Conservation (phyloP, 441 rosid genomes). For the Hura crepitans region DNA sequence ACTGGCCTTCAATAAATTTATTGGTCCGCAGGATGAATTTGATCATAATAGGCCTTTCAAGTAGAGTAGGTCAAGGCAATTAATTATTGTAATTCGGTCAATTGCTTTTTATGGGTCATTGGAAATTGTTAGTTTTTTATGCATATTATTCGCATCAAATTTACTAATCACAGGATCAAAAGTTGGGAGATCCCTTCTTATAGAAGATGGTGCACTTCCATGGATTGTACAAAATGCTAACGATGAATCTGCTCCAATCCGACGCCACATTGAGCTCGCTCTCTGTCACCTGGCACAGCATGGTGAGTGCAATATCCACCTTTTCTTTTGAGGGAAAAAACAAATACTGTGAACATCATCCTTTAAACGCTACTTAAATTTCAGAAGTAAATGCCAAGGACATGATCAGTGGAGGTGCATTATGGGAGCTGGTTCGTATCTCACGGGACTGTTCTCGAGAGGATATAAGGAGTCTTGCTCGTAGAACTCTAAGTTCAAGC, state of each 20-base stretch:
- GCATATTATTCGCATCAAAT: neutral
- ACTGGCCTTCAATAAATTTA: neutral
- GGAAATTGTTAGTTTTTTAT: neutral
- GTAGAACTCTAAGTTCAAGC: conserved; percentile 66
- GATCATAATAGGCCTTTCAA: neutral
- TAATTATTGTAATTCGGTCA: neutral
- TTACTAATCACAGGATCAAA: conserved; percentile 47
- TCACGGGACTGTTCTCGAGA: conserved; percentile 90
- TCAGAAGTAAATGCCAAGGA: conserved; percentile 92
- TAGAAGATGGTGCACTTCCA: conserved; percentile 89
- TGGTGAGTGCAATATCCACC: conserved; percentile 42
- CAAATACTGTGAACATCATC: no score
- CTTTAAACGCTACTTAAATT: conserved; percentile 19
- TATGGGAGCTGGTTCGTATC: conserved; percentile 95
- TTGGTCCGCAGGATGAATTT: neutral
- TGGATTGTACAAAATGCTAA: conserved; percentile 97
- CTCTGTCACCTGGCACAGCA: conserved; percentile 96
- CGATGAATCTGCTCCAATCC: conserved; percentile 78
- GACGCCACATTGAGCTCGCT: conserved; percentile 98
- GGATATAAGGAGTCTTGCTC: conserved; percentile 84
- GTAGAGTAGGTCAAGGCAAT: neutral
- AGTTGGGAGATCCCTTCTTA: conserved; percentile 75
- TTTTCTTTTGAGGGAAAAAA: neutral
- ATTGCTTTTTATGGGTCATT: neutral
- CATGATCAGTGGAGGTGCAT: conserved; percentile 91